Base-by-base conservation (phyloP, 1,284 basidiomycete genomes). In the Pyrrhoderma lamaoense region DNA sequence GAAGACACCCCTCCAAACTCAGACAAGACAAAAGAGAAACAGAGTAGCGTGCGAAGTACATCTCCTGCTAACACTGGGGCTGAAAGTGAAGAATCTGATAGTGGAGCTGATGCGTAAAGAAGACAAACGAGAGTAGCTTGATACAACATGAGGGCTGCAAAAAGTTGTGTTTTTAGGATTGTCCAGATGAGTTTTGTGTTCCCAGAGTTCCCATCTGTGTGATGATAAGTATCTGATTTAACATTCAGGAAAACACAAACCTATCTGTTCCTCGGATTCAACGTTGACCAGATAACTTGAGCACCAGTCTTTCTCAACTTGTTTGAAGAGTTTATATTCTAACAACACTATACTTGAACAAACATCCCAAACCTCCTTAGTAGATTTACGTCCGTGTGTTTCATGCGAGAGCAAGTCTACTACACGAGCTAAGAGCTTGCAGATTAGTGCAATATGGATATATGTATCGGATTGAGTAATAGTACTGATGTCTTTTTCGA, bases 1-100 rank as follows among this genome's bases (percentile, higher is more conserved):
- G 27, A 31, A 1, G 75, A 74, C 23, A 85, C 73, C 5, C 86
- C 85, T 2, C 86, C 85, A 58, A 88, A 88, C 58, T 84, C 77
- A 2, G 81, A 76, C 5, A 88, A 75, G 35, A 87, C 74, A 58
- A 85, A 85, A 0, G 85, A 76, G n/a, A 87, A 67, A 58, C 80
- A 75, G 13, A 73, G 76, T 8, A 87, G 69, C 0, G 73, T 75
- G 25, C 72, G 70, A 0, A 89, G 65, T 2, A 73, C 69, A 1
- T 73, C 68, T 8, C 79, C 70, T 1, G 70, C 70, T 16, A n/a
- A n/a, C n/a, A n/a, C n/a, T n/a, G n/a, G n/a, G n/a, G n/a, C n/a
- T n/a, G n/a, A n/a, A n/a, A n/a, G n/a, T n/a, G n/a, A n/a, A n/a
- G n/a, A n/a, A n/a, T n/a, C n/a, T n/a, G n/a, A n/a, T n/a, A 63